Evolutionary conservation across 148 eudicot genomes (phyloP), one percentile per base, ranked within the genome.

Genomic region (Polygonum aviculare): DNA sequence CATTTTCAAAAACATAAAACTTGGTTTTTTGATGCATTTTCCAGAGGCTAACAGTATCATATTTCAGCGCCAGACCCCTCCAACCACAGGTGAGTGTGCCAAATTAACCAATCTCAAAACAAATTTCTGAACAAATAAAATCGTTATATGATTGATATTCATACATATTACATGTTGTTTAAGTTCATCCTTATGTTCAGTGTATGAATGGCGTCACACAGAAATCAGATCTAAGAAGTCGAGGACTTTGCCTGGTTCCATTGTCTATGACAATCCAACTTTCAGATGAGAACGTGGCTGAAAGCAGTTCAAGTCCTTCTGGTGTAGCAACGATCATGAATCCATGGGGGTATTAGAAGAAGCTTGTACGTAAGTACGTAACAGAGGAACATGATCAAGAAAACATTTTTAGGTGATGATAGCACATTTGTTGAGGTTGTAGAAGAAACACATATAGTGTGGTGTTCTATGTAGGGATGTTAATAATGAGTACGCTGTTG

Each of bases 201-300:
- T 33, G 21, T 8, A 62, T 22, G 71, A 14, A 57, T 31, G 14
- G 45, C 74, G 84, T 85, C 76, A 73, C 26, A 79, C 82, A 80
- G 71, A 80, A 72, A 22, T 80, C 67, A 16, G 86, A 87, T 69
- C 78, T 89, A 31, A 77, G 73, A 75, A 76, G 81, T 49, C 82
- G 48, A 80, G 92, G 92, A 44, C 78, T 89, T 3, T 89, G 92
- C 74, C 72, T 89, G 79, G 84, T 85, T 78, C 92, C 92, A 14
- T 62, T 85, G 70, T 86, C 92, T 16, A 79, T 76, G 10, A 82
- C 82, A 75, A 83, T 5, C 60, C 60, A 5, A 54, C 10, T 54
- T 19, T 54, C 60, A 5, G 60, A 21, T 54, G 60, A 54, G 7
- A 21, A 54, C 9, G 26, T 19, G 26, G 60, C 60, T 54, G 60